Conservation (phyloP, 2,329 filamentous ascomycete genomes). For the Arthrobotrys pseudoclavata region DNA sequence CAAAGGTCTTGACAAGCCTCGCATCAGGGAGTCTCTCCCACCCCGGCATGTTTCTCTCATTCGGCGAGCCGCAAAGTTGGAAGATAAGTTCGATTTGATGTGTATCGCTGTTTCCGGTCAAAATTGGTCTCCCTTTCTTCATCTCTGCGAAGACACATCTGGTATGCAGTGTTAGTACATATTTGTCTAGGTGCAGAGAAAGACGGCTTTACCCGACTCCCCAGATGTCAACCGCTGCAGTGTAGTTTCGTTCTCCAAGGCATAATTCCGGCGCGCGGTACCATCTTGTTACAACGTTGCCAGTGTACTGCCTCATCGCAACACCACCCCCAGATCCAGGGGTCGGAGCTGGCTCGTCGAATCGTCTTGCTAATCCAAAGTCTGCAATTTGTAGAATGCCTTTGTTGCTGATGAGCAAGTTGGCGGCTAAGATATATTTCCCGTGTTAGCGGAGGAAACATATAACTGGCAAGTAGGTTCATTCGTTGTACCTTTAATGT, state of each 20-base stretch:
- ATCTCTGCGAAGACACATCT: conserved; percentile 99
- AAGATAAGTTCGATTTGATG: conserved; percentile 96
- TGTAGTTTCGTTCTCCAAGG: conserved; percentile 88
- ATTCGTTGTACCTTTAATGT: conserved; percentile 80
- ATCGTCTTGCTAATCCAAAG: conserved; percentile 93
- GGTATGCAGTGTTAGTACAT: conserved; percentile 30
- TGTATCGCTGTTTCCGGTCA: conserved; percentile 87
- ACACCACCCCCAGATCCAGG: conserved; percentile 85
- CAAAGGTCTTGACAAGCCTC: conserved; percentile 78
- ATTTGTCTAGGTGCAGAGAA: conserved; percentile 21
- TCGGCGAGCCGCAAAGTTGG: conserved; percentile 89
- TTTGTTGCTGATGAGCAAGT: conserved; percentile 93
- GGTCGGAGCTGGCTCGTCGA: conserved; percentile 84
- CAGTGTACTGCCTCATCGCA: conserved; percentile 90
- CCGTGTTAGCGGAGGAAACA: conserved; percentile 3
- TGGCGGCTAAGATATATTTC: conserved; percentile 74
- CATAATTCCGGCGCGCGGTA: conserved; percentile 95
- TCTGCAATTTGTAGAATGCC: conserved; percentile 96
- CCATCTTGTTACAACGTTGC: conserved; percentile 96
- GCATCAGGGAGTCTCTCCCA: conserved; percentile 87
- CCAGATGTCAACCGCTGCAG: conserved; percentile 98
- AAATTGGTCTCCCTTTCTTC: conserved; percentile 91
- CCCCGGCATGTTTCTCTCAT: conserved; percentile 90
- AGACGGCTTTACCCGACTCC: conserved; percentile 81
- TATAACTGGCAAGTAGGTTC: background rate